A percentile compares a stretch with the other conserved stretches of the same genome.
These are phyloP conservation scores for Metschnikowia koreensis DNA, from an alignment of 805 yeast species.

Conservation along the genomic window DNA sequence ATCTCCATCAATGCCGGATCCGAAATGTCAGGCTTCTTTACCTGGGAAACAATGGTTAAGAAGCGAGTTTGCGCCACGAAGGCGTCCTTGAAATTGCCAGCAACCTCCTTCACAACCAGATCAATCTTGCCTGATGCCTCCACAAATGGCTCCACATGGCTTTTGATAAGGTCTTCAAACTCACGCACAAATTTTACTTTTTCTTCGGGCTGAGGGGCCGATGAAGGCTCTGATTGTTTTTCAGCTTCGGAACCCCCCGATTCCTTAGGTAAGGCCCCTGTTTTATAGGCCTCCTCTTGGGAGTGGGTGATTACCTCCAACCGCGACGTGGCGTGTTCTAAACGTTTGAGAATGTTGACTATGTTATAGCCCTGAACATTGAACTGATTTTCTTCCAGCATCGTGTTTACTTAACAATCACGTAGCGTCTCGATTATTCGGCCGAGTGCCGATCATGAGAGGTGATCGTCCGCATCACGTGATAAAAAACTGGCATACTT, in stretches of 20 bases:
- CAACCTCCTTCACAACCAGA: conserved; percentile 56
- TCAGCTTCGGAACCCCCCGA: neutral
- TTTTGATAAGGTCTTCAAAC: conserved; percentile 54
- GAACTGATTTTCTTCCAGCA: conserved; percentile 44
- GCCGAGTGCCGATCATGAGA: neutral
- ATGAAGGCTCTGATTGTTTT: neutral
- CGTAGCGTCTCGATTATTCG: conserved; percentile 3
- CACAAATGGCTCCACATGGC: conserved; percentile 59
- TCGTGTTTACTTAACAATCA: conserved; percentile 17
- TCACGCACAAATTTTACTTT: conserved; percentile 46
- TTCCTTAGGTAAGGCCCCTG: conserved; percentile 7
- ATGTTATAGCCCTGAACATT: conserved; percentile 82
- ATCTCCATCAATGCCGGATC: conserved; percentile 54
- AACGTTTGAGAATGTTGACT: conserved; percentile 66
- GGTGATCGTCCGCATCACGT: conserved; percentile 1
- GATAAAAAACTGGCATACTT: neutral
- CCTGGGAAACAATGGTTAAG: conserved; percentile 53
- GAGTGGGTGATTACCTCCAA: conserved; percentile 83
- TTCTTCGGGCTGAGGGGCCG: conserved; percentile 9
- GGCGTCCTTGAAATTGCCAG: conserved; percentile 47
- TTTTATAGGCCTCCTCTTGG: conserved; percentile 57
- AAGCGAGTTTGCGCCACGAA: conserved; percentile 60
- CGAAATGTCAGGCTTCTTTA: conserved; percentile 63
- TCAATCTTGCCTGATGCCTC: conserved; percentile 53
- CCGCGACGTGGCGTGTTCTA: conserved; percentile 92